A percentile compares a stretch with the other conserved stretches of the same genome.
phyloP scores from a whole-genome alignment of 208 protist genomes.

The Trypanosoma lewisi region DNA sequence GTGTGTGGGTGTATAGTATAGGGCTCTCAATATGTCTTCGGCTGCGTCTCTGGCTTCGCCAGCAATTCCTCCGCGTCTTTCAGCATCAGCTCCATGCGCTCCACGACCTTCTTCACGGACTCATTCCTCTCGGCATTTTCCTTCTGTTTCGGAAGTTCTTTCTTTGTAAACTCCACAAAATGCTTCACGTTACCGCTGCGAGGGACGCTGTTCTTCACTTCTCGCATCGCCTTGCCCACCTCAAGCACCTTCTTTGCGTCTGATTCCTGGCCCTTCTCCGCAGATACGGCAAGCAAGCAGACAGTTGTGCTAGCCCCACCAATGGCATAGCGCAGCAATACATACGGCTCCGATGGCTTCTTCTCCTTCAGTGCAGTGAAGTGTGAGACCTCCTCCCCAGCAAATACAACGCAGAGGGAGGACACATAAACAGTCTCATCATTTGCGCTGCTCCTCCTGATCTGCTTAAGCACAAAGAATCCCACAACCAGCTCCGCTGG shows the following conservation, averaged over 20 bases:
- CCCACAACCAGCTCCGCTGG: conserved; percentile 50
- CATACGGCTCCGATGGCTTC: conserved; percentile 37
- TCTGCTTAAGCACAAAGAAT: conserved; percentile 66
- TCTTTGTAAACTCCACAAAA: conserved; percentile 71
- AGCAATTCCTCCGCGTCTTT: conserved; percentile 66
- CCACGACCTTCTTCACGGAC: conserved; percentile 27
- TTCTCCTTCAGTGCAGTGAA: conserved; percentile 51
- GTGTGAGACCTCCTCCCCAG: conserved; percentile 42
- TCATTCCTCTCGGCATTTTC: conserved; percentile 35
- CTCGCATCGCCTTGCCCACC: conserved; percentile 32
- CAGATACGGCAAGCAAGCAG: conserved; percentile 39
- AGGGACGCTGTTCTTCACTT: conserved; percentile 55
- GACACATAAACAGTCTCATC: conserved; percentile 60
- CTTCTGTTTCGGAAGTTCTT: conserved; percentile 54
- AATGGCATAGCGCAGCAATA: conserved; percentile 68
- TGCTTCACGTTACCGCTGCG: conserved; percentile 80
- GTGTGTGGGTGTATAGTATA: no score
- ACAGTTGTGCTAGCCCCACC: conserved; percentile 51
- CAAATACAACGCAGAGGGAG: conserved; percentile 53
- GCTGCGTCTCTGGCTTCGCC: conserved; percentile 35
- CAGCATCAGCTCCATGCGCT: conserved; percentile 74
- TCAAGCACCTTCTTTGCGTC: conserved; percentile 28
- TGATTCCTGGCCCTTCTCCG: conserved; percentile 29
- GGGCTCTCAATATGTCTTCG: conserved; percentile 43
- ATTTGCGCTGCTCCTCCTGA: conserved; percentile 31